Percentiles rank a stretch among this genome's conserved stretches.
These are phyloP conservation scores for Tubosaeta sp. DNA, from an alignment of 768 basidiomycete genomes.

Conservation along the genomic window DNA sequence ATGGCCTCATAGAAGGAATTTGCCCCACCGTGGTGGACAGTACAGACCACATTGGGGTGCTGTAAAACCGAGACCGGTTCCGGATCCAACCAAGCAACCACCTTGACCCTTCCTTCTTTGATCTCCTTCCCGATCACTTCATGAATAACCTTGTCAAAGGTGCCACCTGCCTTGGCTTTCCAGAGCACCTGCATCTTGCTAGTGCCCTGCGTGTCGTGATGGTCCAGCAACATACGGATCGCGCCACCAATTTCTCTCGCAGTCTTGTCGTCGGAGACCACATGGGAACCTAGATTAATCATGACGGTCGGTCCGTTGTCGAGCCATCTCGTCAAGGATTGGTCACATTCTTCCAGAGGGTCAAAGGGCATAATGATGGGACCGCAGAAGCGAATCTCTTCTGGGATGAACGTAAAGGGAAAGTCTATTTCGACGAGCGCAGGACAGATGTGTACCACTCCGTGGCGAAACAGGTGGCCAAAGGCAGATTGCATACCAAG, in stretches of 20 bases:
- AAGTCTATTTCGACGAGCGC: constrained; percentile 2
- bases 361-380: constrained; percentile 7
- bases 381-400: constrained; percentile 5
- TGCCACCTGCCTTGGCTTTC: not conserved
- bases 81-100: constrained; percentile 9
- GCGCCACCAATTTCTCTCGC: constrained; percentile 5
- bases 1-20: not conserved
- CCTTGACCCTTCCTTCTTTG: constrained; percentile 5
- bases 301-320: constrained; percentile 9
- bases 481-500: not conserved
- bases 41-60: constrained; percentile 1
- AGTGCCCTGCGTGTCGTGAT: not conserved
- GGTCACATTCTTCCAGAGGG: constrained; percentile 6
- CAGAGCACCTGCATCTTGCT: constrained; percentile 9
- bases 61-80: constrained; percentile 10
- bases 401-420: constrained; percentile 1
- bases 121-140: constrained; percentile 2
- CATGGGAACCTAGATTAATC: constrained; percentile 11
- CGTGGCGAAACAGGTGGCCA: not conserved
- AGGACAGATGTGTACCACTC: constrained; percentile 1
- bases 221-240: constrained; percentile 4
- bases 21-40: constrained; percentile 2
- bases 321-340: constrained; percentile 3
- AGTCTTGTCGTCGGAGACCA: not conserved
- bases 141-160: not conserved